Base-by-base conservation (phyloP, 129 eudicot species). In the Calendula officinalis region DNA sequence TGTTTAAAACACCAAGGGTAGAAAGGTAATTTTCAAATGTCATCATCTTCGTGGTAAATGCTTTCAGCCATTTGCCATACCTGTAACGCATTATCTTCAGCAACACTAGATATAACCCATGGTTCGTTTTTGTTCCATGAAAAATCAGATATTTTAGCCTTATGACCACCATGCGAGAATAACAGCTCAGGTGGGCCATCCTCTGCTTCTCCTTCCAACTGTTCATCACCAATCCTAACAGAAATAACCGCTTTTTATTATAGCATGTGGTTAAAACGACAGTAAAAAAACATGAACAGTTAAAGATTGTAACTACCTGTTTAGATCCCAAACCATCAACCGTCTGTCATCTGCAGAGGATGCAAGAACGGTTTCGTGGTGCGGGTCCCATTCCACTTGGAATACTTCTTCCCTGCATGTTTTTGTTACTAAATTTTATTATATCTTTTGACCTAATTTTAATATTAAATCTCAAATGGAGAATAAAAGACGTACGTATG, bases 271-370 rank as follows among this genome's bases (percentile, higher is more conserved):
- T 22, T 1, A 22, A 22, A 22, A 22, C 30, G 2, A 22, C 30
- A 22, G 30, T 22, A 22, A 22, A 22, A 22, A 2, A 22, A 22
- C 2, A 22, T 22, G 30, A 22, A 22, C 30, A 22, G 30, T 22
- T 22, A 2, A 22, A 22, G 30, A 22, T 22, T 63, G 58, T 36
- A 66, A 35, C 38, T 81, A 92, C 99, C 95, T 92, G 89, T 81
- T 92, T 44, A 92, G 87, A 77, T 92, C 99, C 99, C 99, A 92
- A 74, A 92, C 99, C 99, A 88, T 92, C 85, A 92, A 77, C 71
- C 99, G 83, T 82, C 99, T 83, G 75, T 92, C 96, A 70, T 66
- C 95, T 64, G 92, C 94, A 11, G 96, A 83, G 34, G 99, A 88
- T 0, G 99, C 99, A 59, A 92, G 75, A 46, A 92, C 84, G 2